These are phyloP conservation scores for Nitzschia sp. DNA, from an alignment of 108 stramenopile species.

Conservation along the genomic window DNA sequence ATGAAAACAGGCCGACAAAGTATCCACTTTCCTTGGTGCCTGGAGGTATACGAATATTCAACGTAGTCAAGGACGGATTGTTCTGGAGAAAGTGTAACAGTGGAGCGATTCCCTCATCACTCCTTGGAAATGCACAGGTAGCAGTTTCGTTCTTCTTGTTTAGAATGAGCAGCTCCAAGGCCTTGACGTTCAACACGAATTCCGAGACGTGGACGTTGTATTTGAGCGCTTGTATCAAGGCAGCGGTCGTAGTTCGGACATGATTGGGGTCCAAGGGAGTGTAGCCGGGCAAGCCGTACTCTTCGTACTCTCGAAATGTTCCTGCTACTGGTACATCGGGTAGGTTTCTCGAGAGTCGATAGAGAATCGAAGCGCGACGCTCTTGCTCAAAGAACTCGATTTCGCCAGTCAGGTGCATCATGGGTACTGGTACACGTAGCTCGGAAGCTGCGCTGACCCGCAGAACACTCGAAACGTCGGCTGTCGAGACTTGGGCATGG, in stretches of 20 bases:
- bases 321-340: neutral
- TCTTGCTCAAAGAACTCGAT: neutral
- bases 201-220: neutral
- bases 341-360: neutral
- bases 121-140: too few relatives aligned
- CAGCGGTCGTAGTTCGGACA: neutral
- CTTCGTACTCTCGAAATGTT: neutral
- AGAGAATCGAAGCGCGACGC: neutral
- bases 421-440: too few relatives aligned
- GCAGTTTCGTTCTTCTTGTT: too few relatives aligned
- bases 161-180: neutral
- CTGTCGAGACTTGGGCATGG: too few relatives aligned
- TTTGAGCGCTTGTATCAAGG: neutral
- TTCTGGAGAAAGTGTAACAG: neutral
- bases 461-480: too few relatives aligned
- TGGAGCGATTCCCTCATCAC: neutral
- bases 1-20: neutral
- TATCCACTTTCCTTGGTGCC: neutral
- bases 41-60: neutral
- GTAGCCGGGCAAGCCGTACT: neutral
- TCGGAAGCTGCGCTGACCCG: too few relatives aligned
- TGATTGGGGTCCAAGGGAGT: neutral
- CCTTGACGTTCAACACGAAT: neutral
- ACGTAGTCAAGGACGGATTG: neutral
- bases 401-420: neutral